Conservation (phyloP, 306 rosid genomes). For the Quercus rubra region DNA sequence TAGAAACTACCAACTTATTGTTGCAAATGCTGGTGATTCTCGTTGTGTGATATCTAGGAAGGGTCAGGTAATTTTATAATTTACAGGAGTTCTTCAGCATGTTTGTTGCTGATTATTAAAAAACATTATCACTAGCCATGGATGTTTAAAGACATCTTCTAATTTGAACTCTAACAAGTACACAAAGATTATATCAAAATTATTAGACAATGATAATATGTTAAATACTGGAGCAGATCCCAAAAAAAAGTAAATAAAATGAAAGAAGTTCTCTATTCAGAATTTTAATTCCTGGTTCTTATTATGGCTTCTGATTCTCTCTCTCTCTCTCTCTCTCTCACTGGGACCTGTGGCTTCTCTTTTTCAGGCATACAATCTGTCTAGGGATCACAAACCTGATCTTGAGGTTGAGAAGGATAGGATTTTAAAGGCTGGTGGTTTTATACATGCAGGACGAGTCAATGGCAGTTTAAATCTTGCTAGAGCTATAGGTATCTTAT, state of each 20-base stretch:
- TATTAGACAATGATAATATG: not conserved
- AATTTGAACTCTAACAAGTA: not conserved
- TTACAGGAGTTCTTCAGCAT: conserved; percentile 14
- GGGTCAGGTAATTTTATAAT: conserved; percentile 68
- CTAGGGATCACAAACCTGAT: conserved; percentile 96
- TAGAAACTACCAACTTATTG: conserved; percentile 70
- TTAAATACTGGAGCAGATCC: not conserved
- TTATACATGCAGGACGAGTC: conserved; percentile 93
- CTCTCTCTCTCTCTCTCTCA: not conserved
- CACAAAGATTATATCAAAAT: not conserved
- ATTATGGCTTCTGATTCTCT: not conserved
- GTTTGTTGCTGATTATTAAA: not conserved
- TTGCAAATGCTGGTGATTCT: conserved; percentile 99
- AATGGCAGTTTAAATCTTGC: conserved; percentile 98
- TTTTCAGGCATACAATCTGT: conserved; percentile 83
- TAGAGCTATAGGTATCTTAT: conserved; percentile 80
- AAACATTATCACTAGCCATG: not conserved
- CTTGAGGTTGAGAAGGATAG: conserved; percentile 91
- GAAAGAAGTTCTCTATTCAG: not conserved
- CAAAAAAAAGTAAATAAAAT: not conserved
- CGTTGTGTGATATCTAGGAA: conserved; percentile 92
- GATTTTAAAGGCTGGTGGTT: conserved; percentile 91
- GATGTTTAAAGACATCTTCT: not conserved
- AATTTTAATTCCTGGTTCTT: not conserved
- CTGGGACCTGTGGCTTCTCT: conserved; percentile 14